Evolutionary conservation across 139 green algal species (phyloP).

Genomic region (Eudorina sp.): DNA sequence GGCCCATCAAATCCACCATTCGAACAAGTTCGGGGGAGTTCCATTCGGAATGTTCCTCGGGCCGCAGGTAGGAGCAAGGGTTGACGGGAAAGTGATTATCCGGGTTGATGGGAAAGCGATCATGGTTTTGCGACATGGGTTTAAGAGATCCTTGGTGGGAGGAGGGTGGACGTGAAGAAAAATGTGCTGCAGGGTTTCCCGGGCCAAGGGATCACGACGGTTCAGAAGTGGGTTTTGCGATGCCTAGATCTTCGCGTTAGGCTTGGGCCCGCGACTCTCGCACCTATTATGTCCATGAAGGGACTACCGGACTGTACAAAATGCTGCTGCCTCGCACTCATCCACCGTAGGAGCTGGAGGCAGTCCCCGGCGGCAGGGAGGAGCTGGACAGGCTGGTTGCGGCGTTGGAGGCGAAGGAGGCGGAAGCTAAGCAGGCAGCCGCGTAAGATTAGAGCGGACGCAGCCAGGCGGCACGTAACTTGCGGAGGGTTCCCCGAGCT

Average conservation of each 20-base stretch:
- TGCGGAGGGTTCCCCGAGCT: too few relatives aligned
- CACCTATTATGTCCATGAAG: neutral
- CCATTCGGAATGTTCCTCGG: slow-evolving; percentile 97
- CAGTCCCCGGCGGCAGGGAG: slow-evolving; percentile 68
- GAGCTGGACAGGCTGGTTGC: slow-evolving; percentile 81
- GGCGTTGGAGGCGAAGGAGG: slow-evolving; percentile 59
- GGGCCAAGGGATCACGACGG: neutral
- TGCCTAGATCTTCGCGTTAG: neutral
- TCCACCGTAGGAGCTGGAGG: slow-evolving; percentile 78
- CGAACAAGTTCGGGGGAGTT: slow-evolving; percentile 93
- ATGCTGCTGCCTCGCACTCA: neutral
- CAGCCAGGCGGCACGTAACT: too few relatives aligned
- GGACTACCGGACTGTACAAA: neutral
- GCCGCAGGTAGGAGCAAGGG: neutral
- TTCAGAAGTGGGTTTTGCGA: neutral
- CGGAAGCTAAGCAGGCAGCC: neutral
- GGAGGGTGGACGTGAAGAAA: neutral
- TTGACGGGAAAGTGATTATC: too few relatives aligned
- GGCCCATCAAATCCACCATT: slow-evolving; percentile 96
- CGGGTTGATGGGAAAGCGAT: neutral
- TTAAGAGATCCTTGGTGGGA: neutral
- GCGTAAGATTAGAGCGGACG: too few relatives aligned
- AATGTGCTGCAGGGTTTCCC: neutral
- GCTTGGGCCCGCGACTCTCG: neutral
- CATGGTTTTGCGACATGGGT: neutral